Base-by-base conservation (phyloP, 2,329 filamentous ascomycete genomes). In the Monosporascus sp. region DNA sequence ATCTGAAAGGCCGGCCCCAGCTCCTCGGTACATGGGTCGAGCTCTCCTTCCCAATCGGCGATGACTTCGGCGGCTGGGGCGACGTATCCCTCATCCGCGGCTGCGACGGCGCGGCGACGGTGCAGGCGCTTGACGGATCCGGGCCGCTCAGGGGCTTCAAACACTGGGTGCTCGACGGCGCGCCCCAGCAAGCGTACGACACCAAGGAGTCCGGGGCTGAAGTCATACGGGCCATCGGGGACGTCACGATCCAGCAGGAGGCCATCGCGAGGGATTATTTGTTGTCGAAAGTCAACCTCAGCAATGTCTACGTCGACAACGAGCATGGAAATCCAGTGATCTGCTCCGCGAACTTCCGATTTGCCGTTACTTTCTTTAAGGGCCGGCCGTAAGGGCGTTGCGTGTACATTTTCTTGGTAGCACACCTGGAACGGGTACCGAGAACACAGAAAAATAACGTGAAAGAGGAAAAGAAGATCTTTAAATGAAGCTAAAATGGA, bases 21-120 rank as follows among this genome's bases (percentile, higher is more conserved):
- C 11, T 31, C 7, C 49, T 60, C 3, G 56, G 52, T 6, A 61
- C 57, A 1, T 61, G 57, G 59, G 50, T 60, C 18, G 58, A 60
- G 51, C 22, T 60, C 18, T 48, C 47, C 9, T 37, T 57, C 15
- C 27, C 27, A 5, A 1, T 11, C 27, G 27, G 27, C 4, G 58
- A 58, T 27, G 35, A 15, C 5, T n/a, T n/a, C 17, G 52, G 48
- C 17, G 57, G 48, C 3, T 60, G 43, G 22, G 55, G 48, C 5
- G 56, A 60, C 50, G 51, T 60, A 18, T 59, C 57, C 44, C 52
- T 60, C 45, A 60, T 60, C 43, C 55, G 56, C 7, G 58, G 58
- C 6, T 59, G 57, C 48, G 58, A 59, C 50, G 58, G 58, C 27
- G 52, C 53, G 18, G 58, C 52, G 9, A 50, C 37, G 6, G 31